These are phyloP conservation scores for Fonsecaea pugnacius DNA, from an alignment of 2,329 filamentous ascomycete species.

Conservation along the genomic window DNA sequence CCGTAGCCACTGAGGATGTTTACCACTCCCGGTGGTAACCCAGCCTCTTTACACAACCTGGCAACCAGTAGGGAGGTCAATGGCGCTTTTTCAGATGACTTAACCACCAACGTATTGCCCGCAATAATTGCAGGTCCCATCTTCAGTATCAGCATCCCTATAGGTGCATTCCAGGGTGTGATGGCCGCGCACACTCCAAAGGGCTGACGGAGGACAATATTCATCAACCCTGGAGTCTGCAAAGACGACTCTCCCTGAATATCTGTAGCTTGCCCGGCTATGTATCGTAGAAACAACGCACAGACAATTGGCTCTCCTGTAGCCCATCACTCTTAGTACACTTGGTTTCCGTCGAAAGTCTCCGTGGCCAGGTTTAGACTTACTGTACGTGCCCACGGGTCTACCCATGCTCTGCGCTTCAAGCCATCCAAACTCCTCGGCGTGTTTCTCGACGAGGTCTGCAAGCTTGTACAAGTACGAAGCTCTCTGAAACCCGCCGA, in stretches of 20 bases:
- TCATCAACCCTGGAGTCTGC: slow-evolving; percentile 72
- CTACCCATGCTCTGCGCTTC: slow-evolving; percentile 42
- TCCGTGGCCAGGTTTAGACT: too few species aligned
- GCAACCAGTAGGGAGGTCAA: slow-evolving; percentile 55
- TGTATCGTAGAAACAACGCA: slow-evolving; percentile 68
- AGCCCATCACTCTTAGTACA: too few species aligned
- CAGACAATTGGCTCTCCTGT: slow-evolving; percentile 14
- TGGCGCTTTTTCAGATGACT: slow-evolving; percentile 65
- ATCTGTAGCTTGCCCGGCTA: slow-evolving; percentile 85
- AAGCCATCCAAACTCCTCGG: slow-evolving; percentile 37
- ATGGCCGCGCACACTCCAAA: slow-evolving; percentile 78
- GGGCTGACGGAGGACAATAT: slow-evolving; percentile 76
- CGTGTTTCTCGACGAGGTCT: slow-evolving; percentile 38
- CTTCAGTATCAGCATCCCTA: slow-evolving; percentile 82
- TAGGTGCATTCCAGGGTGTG: slow-evolving; percentile 81
- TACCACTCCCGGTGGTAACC: slow-evolving; percentile 48
- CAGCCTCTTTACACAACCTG: slow-evolving; percentile 42
- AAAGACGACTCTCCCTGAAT: slow-evolving; percentile 80
- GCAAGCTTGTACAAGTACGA: slow-evolving; percentile 38
- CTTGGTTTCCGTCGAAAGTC: too few species aligned
- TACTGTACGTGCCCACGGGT: too few species aligned
- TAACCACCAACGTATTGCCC: slow-evolving; percentile 63
- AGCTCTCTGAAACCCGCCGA: slow-evolving; percentile 36
- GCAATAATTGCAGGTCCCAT: slow-evolving; percentile 66
- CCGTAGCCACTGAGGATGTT: slow-evolving; percentile 41